Conservation (phyloP, 2,329 filamentous ascomycete genomes). For the Xylaria hypoxylon region DNA sequence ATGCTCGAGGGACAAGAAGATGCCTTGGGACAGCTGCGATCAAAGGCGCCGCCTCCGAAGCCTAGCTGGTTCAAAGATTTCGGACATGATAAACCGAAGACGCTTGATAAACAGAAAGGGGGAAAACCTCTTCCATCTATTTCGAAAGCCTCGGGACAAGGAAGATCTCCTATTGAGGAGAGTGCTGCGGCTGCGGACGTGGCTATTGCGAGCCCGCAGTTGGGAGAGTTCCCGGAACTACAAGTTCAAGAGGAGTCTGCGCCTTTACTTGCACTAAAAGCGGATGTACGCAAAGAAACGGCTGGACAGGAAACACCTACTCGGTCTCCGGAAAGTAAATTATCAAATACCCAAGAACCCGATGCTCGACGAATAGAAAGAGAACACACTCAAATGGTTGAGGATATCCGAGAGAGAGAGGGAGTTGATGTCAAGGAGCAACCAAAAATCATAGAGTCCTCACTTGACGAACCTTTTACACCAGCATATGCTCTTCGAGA, state of each 20-base stretch:
- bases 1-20: constrained; percentile 54
- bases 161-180: constrained; percentile 40
- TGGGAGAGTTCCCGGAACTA: not conserved
- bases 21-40: constrained; percentile 36
- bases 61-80: constrained; percentile 53
- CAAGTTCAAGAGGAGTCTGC: constrained; percentile 1
- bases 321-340: not conserved
- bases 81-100: constrained; percentile 45
- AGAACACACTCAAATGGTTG: constrained; percentile 44
- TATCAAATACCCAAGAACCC: constrained; percentile 32
- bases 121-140: constrained; percentile 32
- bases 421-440: constrained; percentile 40
- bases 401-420: constrained; percentile 43
- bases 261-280: not conserved
- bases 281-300: not conserved
- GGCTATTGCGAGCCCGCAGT: constrained; percentile 27
- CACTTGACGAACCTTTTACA: constrained; percentile 38
- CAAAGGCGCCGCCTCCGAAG: constrained; percentile 39
- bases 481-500: constrained; percentile 79
- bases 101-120: constrained; percentile 24
- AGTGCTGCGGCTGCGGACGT: constrained; percentile 35
- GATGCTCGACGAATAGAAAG: constrained; percentile 37
- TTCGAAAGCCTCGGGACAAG: constrained; percentile 28
- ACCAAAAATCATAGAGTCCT: constrained; percentile 19
- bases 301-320: not conserved